Evolutionary conservation across 768 basidiomycete species (phyloP), one percentile per base, ranked within the genome.

Genomic region (Boletellus emodensis): DNA sequence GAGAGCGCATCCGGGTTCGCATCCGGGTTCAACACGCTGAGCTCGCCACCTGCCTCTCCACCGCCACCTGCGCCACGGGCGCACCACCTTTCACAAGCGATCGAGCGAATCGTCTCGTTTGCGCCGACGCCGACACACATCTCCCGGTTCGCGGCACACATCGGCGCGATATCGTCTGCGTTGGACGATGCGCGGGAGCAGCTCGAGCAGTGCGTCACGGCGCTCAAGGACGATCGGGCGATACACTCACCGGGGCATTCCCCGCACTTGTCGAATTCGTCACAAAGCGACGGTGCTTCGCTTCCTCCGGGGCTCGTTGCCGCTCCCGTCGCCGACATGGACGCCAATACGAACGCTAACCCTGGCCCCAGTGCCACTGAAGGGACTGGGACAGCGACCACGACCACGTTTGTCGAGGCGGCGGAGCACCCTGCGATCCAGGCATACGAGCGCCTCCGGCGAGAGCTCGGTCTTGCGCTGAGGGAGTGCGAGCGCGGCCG

Each of bases 401-500:
- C 11, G 30, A 30, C 30, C 9, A 12, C 24, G 2, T 44, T 35
- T 30, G 54, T 44, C 22, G 63, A 54, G 51, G 44, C 67, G 0
- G 41, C 58, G 0, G 73, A 75, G 15, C 71, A 75, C 46, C 75
- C 76, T 2, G 82, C 85, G 1, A 56, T 92, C 28, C 78, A 77
- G 44, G 83, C 86, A 6, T 92, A 90, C 62, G 90, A 91, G 49
- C 73, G 83, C 0, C 72, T 92, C 14, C 77, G 90, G 11, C 77
- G 82, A 5, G 87, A 91, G 59, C 76, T 93, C 8, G 90, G 90
- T 8, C 66, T 85, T 20, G 90, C 88, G 1, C 68, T 92, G 28
- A 72, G 89, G 7, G 90, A 92, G 59, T 92, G 88, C 61, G 90
- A 92, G 66, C 79, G 90, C 8, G 90, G 90, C 0, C 73, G 85